phyloP scores from a whole-genome alignment of 352 stramenopile genomes.

The Phytophthora agathidicida region DNA sequence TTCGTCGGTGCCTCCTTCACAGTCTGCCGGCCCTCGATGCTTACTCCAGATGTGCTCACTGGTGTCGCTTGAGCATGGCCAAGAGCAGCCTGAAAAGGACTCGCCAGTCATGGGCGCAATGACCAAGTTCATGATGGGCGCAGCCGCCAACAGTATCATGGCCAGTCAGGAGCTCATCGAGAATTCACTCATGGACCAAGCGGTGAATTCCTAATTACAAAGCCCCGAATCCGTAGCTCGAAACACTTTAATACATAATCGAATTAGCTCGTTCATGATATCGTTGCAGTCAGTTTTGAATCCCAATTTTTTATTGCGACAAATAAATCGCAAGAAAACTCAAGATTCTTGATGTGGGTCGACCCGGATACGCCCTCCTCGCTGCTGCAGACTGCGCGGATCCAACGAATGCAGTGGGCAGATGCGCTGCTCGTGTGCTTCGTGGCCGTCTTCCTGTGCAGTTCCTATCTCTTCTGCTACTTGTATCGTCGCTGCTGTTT shows the following conservation, averaged over 20 bases:
- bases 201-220: conserved; percentile 23
- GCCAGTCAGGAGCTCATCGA: conserved; percentile 44
- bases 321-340: conserved; percentile 10
- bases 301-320: no score
- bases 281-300: no score
- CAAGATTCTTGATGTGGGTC: conserved; percentile 31
- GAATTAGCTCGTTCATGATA: no score
- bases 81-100: conserved; percentile 34
- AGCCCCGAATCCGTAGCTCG: no score
- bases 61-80: conserved; percentile 36
- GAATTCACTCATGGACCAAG: conserved; percentile 41
- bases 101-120: conserved; percentile 38
- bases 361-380: conserved; percentile 15
- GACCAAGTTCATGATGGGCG: conserved; percentile 48
- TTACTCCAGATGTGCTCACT: conserved; percentile 60
- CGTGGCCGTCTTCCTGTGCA: conserved; percentile 51
- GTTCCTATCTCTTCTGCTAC: conserved; percentile 58
- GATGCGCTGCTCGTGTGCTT: conserved; percentile 47
- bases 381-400: conserved; percentile 11
- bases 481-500: conserved; percentile 49
- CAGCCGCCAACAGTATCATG: conserved; percentile 38
- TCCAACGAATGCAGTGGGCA: conserved; percentile 38
- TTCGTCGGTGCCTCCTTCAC: conserved; percentile 19
- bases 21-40: conserved; percentile 32
- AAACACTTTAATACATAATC: no score